A percentile compares a stretch with the other conserved stretches of the same genome.
Evolutionary conservation across 139 green algal species (phyloP).

Genomic region (Chlamydomonas schloesseri): DNA sequence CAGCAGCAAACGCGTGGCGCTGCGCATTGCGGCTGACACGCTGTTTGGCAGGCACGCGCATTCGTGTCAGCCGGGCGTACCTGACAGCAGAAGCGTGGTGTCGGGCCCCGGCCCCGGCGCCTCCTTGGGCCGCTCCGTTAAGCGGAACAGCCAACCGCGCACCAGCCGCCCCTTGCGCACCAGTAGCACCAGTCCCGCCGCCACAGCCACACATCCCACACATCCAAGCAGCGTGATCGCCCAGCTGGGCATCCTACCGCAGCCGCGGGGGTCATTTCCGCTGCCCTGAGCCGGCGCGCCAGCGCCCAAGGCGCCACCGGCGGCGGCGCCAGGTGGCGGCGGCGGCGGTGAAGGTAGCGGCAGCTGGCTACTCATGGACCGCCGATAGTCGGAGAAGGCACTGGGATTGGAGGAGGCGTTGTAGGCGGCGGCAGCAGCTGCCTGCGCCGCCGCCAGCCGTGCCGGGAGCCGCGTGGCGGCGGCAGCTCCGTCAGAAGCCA

Average conservation of each 20-base stretch:
- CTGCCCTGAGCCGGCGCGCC: neutral
- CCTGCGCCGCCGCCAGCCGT: neutral
- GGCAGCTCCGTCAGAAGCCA: neutral
- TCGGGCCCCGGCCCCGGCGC: slow-evolving; percentile 18
- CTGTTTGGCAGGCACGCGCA: neutral
- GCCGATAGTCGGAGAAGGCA: neutral
- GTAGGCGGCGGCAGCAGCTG: neutral
- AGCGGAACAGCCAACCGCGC: neutral
- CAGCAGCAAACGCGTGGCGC: neutral
- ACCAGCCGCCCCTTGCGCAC: neutral
- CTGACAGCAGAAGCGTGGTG: slow-evolving; percentile 21
- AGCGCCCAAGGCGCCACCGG: neutral
- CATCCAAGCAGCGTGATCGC: neutral
- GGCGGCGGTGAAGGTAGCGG: neutral
- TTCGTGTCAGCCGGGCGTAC: too few species aligned
- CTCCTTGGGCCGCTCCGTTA: neutral
- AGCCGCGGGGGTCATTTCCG: too few species aligned
- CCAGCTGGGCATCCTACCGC: neutral
- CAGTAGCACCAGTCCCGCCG: neutral
- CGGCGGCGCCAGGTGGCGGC: neutral
- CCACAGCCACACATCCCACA: neutral
- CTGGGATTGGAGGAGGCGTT: neutral
- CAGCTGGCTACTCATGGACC: neutral
- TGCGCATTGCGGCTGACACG: too few species aligned
- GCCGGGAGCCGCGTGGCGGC: neutral